A percentile compares a stretch with the other conserved stretches of the same genome.
Evolutionary conservation across 495 filamentous ascomycete genomes (phyloP).

Genomic region (Paragyromitra xinjiangensis): DNA sequence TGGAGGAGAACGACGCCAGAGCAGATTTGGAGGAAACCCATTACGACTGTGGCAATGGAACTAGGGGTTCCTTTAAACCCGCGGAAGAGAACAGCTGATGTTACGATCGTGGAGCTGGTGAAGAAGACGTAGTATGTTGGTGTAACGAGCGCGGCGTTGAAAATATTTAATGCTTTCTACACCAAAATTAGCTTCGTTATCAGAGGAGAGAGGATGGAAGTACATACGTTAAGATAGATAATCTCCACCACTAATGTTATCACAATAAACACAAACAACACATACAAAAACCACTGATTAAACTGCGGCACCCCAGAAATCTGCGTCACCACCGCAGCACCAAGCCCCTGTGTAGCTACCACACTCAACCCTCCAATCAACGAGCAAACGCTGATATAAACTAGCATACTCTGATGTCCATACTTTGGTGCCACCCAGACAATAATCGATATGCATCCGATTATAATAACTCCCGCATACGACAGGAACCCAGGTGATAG

Average conservation of each 20-base stretch:
- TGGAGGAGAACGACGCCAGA: slow-evolving; percentile 94
- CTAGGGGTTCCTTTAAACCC: slow-evolving; percentile 88
- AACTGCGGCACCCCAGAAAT: slow-evolving; percentile 81
- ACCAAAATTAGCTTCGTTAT: slow-evolving; percentile 53
- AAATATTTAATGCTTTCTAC: slow-evolving; percentile 98
- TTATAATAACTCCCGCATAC: slow-evolving; percentile 84
- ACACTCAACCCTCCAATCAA: slow-evolving; percentile 93
- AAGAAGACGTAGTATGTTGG: slow-evolving; percentile 99
- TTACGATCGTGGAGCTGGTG: slow-evolving; percentile 92
- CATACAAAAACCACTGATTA: slow-evolving; percentile 96
- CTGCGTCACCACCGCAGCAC: slow-evolving; percentile 89
- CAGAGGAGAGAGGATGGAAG: not conserved
- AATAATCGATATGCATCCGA: slow-evolving; percentile 75
- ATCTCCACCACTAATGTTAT: slow-evolving; percentile 90
- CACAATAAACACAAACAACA: slow-evolving; percentile 89
- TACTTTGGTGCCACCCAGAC: slow-evolving; percentile 88
- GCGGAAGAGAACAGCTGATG: slow-evolving; percentile 88
- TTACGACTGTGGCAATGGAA: slow-evolving; percentile 85
- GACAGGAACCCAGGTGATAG: slow-evolving; percentile 84
- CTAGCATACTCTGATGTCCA: slow-evolving; percentile 96
- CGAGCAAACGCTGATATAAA: slow-evolving; percentile 95
- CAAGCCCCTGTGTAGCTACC: slow-evolving; percentile 91
- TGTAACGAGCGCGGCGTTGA: slow-evolving; percentile 96
- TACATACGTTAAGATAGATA: slow-evolving; percentile 89
- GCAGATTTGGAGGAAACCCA: slow-evolving; percentile 95